These are phyloP conservation scores for Fragilaria radians DNA, from an alignment of 108 stramenopile species.

Conservation along the genomic window DNA sequence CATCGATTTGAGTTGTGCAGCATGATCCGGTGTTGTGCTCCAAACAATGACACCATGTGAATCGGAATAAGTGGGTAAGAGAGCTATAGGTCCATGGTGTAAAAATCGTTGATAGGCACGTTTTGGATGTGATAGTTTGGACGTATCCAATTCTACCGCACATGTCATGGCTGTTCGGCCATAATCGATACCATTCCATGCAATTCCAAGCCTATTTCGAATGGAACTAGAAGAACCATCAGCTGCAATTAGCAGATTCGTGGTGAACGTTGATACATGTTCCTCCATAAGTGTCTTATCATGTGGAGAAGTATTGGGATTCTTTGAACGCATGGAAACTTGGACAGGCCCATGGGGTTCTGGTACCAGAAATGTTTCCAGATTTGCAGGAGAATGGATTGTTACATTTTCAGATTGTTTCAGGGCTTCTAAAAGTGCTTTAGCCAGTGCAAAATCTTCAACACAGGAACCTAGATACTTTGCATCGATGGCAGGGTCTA, in stretches of 20 bases:
- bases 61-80: slow-evolving; percentile 65
- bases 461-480: slow-evolving; percentile 62
- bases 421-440: slow-evolving; percentile 48
- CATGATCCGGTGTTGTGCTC: slow-evolving; percentile 66
- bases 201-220: slow-evolving; percentile 35
- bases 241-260: slow-evolving; percentile 62
- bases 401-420: neutral
- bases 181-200: slow-evolving; percentile 39
- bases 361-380: slow-evolving; percentile 24
- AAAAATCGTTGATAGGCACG: slow-evolving; percentile 79
- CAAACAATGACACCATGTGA: slow-evolving; percentile 79
- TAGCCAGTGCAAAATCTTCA: slow-evolving; percentile 59
- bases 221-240: slow-evolving; percentile 78
- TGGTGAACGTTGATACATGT: slow-evolving; percentile 11
- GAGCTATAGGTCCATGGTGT: slow-evolving; percentile 61
- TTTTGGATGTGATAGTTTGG: slow-evolving; percentile 20
- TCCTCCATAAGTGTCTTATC: neutral
- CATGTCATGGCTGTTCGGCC: slow-evolving; percentile 70
- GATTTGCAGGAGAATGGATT: slow-evolving; percentile 18
- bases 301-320: neutral
- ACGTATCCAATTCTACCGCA: slow-evolving; percentile 58
- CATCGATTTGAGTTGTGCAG: slow-evolving; percentile 27
- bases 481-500: slow-evolving; percentile 8
- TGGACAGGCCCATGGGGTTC: slow-evolving; percentile 21
- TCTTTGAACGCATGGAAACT: slow-evolving; percentile 5